These are phyloP conservation scores for Brettanomyces sp. DNA, from an alignment of 805 yeast genomes.

Conservation along the genomic window DNA sequence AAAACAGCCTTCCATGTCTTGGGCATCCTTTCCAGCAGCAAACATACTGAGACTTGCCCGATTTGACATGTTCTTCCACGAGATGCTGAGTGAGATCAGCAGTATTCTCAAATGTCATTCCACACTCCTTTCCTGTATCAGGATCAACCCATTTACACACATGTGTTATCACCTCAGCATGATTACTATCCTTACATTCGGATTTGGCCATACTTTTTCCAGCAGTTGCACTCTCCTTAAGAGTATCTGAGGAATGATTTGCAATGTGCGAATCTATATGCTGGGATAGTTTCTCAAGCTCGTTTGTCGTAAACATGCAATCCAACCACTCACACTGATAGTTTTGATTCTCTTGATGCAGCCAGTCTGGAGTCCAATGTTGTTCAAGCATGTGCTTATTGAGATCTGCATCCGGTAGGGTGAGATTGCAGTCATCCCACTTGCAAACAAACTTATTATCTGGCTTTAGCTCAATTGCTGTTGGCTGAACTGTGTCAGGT, in stretches of 20 bases:
- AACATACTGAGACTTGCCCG: slow-evolving; percentile 57
- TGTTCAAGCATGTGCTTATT: slow-evolving; percentile 45
- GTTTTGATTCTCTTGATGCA: neutral
- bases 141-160: slow-evolving; percentile 31
- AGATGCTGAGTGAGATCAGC: slow-evolving; percentile 67
- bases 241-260: neutral
- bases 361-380: slow-evolving; percentile 23
- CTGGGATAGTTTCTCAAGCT: slow-evolving; percentile 42
- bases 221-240: neutral
- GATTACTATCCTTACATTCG: no score
- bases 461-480: slow-evolving; percentile 13
- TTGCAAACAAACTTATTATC: slow-evolving; percentile 35
- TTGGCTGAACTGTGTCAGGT: neutral
- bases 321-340: slow-evolving; percentile 68
- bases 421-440: slow-evolving; percentile 57
- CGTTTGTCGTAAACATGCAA: slow-evolving; percentile 51
- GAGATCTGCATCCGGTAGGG: slow-evolving; percentile 27
- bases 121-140: slow-evolving; percentile 32
- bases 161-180: slow-evolving; percentile 3
- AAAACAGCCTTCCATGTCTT: slow-evolving; percentile 51
- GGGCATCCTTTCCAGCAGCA: slow-evolving; percentile 79
- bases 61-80: slow-evolving; percentile 56
- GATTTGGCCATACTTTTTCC: slow-evolving; percentile 4
- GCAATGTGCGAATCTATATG: slow-evolving; percentile 40
- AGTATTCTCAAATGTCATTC: slow-evolving; percentile 36